Evolutionary conservation across 352 stramenopile species (phyloP), one percentile per base, ranked within the genome.

Genomic region (Phytophthora sansomeana): DNA sequence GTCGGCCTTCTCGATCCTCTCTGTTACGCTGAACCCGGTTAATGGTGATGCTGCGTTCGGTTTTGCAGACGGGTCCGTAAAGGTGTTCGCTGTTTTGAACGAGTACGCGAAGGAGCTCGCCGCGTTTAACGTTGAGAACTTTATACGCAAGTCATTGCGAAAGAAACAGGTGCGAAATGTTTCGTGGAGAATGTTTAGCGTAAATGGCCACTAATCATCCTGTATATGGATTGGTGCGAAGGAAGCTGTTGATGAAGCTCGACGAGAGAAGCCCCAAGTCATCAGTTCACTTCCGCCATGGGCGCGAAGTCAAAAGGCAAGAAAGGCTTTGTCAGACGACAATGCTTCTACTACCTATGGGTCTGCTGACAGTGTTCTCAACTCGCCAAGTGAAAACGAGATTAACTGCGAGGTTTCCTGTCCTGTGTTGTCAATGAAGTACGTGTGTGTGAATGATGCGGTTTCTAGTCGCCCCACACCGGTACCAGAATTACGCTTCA

Each of bases 1-100:
- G 10, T 95, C 87, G 0, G 85, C 87, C 4, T 92, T 89, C 28
- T 59, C 83, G 5, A 94, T 94, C 43, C 51, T 94, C 2, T 87
- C 83, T 4, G 52, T 94, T 3, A 72, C 80, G 10, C 53, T 87
- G 6, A 91, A 94, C 41, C 68, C 85, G 1, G 48, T 79, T 4
- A 94, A 81, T 24, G 85, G 85, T 2, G 85, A 95, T 44, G 71
- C 78, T 5, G 63, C 71, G 2, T 87, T 92, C 21, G 87, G 85
- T 7, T 95, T 95, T 73, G 79, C 76, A 0, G 87, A 95, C 30
- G 83, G 85, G 28, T 83, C 69, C 7, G 53, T 93, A 38, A 80
- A 80, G 43, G 63, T 91, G 8, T 95, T 91, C 56, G 67, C 67
- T 4, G 16, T 91, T 6, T 50, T 79, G 46, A 75, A 91, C 43